Percentiles rank a stretch among this genome's conserved stretches.
These are phyloP conservation scores for Sporisorium exsertum DNA, from an alignment of 1,284 basidiomycete genomes.

Conservation along the genomic window DNA sequence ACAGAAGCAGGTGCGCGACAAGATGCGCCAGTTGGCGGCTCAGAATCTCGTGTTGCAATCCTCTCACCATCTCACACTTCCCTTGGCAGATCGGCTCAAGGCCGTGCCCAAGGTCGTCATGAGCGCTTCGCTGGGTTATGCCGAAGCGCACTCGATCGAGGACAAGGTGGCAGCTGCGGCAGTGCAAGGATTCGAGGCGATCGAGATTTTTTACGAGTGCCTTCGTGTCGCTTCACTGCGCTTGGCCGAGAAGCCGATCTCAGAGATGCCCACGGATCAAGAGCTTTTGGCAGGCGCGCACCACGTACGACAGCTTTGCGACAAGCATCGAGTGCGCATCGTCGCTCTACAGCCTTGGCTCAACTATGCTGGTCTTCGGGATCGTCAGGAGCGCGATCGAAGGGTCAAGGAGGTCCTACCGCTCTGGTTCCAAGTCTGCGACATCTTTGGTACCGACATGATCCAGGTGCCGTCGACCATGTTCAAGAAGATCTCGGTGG, in stretches of 20 bases:
- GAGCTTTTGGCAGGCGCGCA: slow-evolving; percentile 5
- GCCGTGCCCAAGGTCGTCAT: slow-evolving; percentile 8
- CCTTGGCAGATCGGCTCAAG: slow-evolving; percentile 6
- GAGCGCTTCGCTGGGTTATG: slow-evolving; percentile 17
- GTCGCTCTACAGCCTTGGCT: slow-evolving; percentile 13
- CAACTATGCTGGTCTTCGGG: slow-evolving; percentile 10
- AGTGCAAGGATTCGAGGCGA: slow-evolving; percentile 1
- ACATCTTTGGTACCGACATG: slow-evolving; percentile 36
- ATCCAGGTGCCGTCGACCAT: slow-evolving; percentile 28
- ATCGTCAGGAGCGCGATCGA: slow-evolving; percentile 14
- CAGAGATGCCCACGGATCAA: slow-evolving; percentile 3
- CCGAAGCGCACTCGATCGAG: slow-evolving; percentile 9
- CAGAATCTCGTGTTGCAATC: slow-evolving; percentile 9
- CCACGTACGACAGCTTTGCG: slow-evolving; percentile 12
- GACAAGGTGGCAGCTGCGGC: slow-evolving; percentile 12
- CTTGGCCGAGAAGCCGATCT: slow-evolving; percentile 5
- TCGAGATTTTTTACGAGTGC: slow-evolving; percentile 30
- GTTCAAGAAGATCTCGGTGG: slow-evolving; percentile 20
- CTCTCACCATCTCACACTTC: neutral
- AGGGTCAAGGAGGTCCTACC: slow-evolving; percentile 6
- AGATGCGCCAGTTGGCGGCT: slow-evolving; percentile 11
- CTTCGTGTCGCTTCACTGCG: slow-evolving; percentile 15
- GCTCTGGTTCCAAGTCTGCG: slow-evolving; percentile 15
- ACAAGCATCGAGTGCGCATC: slow-evolving; percentile 10
- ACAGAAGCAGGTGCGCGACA: slow-evolving; percentile 11